Evolutionary conservation across 805 yeast species (phyloP), one percentile per base, ranked within the genome.

Genomic region (Pichia manshurica): DNA sequence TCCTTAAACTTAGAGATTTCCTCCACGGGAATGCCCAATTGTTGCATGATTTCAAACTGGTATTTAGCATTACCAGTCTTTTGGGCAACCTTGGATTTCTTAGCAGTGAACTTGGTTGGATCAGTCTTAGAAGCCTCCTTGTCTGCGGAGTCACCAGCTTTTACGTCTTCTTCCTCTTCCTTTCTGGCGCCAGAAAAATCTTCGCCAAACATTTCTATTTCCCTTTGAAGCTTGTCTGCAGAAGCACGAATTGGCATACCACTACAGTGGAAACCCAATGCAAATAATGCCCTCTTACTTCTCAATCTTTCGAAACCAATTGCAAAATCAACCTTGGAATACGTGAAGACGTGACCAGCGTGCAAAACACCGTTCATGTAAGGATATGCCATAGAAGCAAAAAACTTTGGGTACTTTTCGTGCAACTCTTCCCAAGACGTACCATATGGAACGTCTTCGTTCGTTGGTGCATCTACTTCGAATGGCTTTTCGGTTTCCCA

Each of bases 351-450:
- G 68, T 93, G 99, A 51, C 99, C 99, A 43, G 96, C 97, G 59
- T 93, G 99, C 56, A 93, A 74, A 44, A 87, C 93, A 73, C 99
- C 99, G 68, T 93, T 93, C 97, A 91, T 91, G 70, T 93, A 93
- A 39, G 99, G 99, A 63, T 88, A 93, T 10, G 99, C 98, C 96
- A 93, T 90, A 43, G 96, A 83, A 21, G 87, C 77, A 73, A 88
- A 84, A 70, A 76, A 85, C 67, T 93, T 93, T 48, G 98, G 98
- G 66, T 84, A 75, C 60, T 81, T 76, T 51, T 72, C 75, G 59
- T 87, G 88, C 53, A 93, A 74, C 61, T 84, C 87, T 43, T 84
- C 96, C 32, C 73, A 67, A 40, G 69, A 65, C 46, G 80, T 71
- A 46, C 77, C 72, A 38, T 73, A 69, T n/a, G 77, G 72, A 28